phyloP scores from a whole-genome alignment of 2,329 filamentous ascomycete genomes.

The Fusarium fujikuroi region DNA sequence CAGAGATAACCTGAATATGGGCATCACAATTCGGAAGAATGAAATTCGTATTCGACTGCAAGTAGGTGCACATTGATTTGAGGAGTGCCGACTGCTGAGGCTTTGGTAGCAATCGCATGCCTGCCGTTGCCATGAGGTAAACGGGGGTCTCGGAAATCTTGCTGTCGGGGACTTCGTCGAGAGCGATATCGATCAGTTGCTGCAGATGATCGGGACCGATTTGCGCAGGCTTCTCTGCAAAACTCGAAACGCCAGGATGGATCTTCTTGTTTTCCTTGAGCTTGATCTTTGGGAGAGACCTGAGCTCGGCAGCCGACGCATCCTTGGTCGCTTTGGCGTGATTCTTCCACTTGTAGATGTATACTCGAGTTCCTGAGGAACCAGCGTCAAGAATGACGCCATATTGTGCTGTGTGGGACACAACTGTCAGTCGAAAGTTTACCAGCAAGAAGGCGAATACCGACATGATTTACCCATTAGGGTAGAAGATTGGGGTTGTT shows the following conservation, averaged over 20 bases:
- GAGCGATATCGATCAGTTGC: constrained; percentile 82
- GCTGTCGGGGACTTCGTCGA: constrained; percentile 78
- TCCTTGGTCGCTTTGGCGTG: constrained; percentile 72
- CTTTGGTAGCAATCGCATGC: constrained; percentile 86
- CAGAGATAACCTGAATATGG: constrained; percentile 93
- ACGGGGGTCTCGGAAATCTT: constrained; percentile 87
- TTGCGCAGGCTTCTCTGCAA: constrained; percentile 77
- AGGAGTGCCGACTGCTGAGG: constrained; percentile 78
- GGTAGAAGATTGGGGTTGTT: constrained; percentile 11
- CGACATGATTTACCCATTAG: constrained; percentile 53
- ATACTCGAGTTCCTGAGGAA: constrained; percentile 93
- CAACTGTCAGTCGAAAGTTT: constrained; percentile 26
- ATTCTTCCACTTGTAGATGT: constrained; percentile 95
- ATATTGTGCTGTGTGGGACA: constrained; percentile 68
- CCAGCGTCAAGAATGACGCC: constrained; percentile 97
- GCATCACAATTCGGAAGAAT: constrained; percentile 87
- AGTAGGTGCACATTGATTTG: constrained; percentile 82
- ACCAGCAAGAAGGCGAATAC: constrained; percentile 26
- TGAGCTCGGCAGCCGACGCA: constrained; percentile 55
- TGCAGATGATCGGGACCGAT: constrained; percentile 87
- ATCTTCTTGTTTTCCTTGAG: constrained; percentile 95
- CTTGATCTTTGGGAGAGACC: constrained; percentile 79
- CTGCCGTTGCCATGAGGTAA: constrained; percentile 94
- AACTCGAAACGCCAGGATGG: constrained; percentile 90
- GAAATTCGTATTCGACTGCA: constrained; percentile 80